Evolutionary conservation across 306 rosid species (phyloP).

Genomic region (Begonia loranthoides): DNA sequence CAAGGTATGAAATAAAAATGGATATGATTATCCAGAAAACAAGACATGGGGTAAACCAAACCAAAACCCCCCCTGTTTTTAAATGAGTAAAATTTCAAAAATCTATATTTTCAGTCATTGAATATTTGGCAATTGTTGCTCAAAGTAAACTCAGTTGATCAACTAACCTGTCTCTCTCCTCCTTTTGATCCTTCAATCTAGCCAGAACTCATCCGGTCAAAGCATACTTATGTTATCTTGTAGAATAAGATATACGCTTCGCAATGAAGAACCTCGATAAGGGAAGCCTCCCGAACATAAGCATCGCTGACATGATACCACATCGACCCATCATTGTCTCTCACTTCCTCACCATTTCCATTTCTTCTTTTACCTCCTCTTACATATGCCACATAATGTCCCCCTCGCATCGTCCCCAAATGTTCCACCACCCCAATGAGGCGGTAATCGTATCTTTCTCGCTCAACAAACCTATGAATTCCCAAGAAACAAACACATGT

Average conservation of each 20-base stretch:
- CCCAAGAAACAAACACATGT: conserved; percentile 3
- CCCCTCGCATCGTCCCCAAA: conserved; percentile 77
- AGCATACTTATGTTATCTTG: conserved; percentile 21
- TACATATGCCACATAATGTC: conserved; percentile 86
- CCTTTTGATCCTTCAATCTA: background rate
- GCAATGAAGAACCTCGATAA: conserved; percentile 56
- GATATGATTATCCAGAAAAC: too few species aligned
- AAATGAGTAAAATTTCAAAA: too few species aligned
- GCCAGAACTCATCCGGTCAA: background rate
- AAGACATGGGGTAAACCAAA: too few species aligned
- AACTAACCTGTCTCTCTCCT: background rate
- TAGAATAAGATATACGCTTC: conserved; percentile 92
- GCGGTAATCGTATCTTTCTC: conserved; percentile 42
- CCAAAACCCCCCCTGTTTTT: too few species aligned
- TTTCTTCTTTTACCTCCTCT: conserved; percentile 50
- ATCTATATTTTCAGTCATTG: too few species aligned
- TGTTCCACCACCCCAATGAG: conserved; percentile 80
- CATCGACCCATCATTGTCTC: conserved; percentile 18
- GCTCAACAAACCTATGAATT: conserved; percentile 32
- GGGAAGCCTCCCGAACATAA: conserved; percentile 40
- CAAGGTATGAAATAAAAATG: too few species aligned
- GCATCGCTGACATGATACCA: conserved; percentile 93
- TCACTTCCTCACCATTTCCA: conserved; percentile 25
- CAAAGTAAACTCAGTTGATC: background rate
- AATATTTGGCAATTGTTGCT: background rate